phyloP scores from a whole-genome alignment of 805 yeast species.

The Hanseniaspora lachancei region DNA sequence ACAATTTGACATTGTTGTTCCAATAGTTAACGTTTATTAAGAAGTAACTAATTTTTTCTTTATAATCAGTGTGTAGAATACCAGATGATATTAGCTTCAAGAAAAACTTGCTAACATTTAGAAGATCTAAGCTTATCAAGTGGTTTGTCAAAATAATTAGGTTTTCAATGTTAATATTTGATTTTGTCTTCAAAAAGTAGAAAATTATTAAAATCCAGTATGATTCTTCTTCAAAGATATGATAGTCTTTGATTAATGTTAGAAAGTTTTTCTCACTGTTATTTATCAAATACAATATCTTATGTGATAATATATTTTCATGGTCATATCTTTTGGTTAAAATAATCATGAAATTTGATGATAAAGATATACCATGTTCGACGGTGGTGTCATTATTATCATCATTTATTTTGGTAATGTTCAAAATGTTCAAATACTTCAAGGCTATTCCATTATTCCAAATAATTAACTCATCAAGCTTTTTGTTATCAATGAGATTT shows the following conservation, averaged over 20 bases:
- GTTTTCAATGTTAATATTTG: not conserved
- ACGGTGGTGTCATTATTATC: not conserved
- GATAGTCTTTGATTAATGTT: not conserved
- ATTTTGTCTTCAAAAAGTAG: slow-evolving; percentile 1
- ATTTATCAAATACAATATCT: not conserved
- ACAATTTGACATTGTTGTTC: slow-evolving; percentile 1
- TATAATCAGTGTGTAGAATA: not conserved
- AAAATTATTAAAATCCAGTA: slow-evolving; percentile 5
- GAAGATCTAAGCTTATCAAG: not conserved
- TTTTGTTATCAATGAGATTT: not conserved
- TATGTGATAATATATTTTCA: not conserved
- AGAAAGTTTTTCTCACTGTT: not conserved
- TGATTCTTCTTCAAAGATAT: slow-evolving; percentile 2
- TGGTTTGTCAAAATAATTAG: slow-evolving; percentile 2
- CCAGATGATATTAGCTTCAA: slow-evolving; percentile 10
- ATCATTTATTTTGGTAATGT: not conserved
- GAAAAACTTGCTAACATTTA: slow-evolving; percentile 9
- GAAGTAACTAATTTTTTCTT: not conserved
- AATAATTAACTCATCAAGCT: not conserved
- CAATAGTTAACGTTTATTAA: slow-evolving; percentile 2
- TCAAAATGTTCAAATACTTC: slow-evolving; percentile 3
- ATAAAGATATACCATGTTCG: slow-evolving; percentile 1
- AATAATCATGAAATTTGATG: not conserved
- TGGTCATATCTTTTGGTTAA: slow-evolving; percentile 8
- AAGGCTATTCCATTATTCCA: slow-evolving; percentile 10